Conservation (phyloP, 306 rosid species). For the Begonia fuchsioides region DNA sequence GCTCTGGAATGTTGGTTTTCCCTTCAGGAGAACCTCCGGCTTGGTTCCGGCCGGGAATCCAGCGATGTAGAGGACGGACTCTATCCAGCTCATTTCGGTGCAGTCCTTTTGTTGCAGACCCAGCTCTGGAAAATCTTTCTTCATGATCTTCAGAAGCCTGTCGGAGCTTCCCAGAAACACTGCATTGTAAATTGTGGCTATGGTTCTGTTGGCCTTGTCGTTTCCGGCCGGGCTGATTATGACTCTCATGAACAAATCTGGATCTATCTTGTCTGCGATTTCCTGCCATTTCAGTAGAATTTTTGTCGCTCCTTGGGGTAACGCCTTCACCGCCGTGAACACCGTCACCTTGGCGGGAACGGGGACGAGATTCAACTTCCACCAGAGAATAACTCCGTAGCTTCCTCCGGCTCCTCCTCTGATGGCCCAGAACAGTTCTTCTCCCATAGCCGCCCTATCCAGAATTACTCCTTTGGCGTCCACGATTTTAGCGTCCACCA, state of each 20-base stretch:
- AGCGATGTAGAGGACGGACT: slow-evolving; percentile 46
- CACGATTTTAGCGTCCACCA: slow-evolving; percentile 43
- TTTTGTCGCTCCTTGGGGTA: slow-evolving; percentile 51
- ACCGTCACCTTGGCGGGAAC: slow-evolving; percentile 64
- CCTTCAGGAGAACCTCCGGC: slow-evolving; percentile 36
- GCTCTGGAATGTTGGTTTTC: slow-evolving; percentile 39
- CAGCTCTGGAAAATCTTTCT: slow-evolving; percentile 47
- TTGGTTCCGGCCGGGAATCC: slow-evolving; percentile 40
- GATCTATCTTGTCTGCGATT: slow-evolving; percentile 44
- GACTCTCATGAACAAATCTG: slow-evolving; percentile 47
- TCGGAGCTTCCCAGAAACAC: slow-evolving; percentile 42
- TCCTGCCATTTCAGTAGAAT: slow-evolving; percentile 49
- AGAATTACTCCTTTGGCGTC: slow-evolving; percentile 42
- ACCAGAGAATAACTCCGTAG: slow-evolving; percentile 68
- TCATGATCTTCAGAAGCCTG: slow-evolving; percentile 36
- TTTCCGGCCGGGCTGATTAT: slow-evolving; percentile 15
- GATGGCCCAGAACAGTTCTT: slow-evolving; percentile 77
- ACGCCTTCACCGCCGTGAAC: slow-evolving; percentile 35
- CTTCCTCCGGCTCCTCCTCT: slow-evolving; percentile 92
- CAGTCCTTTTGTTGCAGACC: slow-evolving; percentile 40
- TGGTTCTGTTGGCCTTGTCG: slow-evolving; percentile 28
- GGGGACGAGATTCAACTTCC: slow-evolving; percentile 69
- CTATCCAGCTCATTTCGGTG: slow-evolving; percentile 58
- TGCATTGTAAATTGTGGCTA: slow-evolving; percentile 47
- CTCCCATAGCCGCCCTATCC: slow-evolving; percentile 60